Evolutionary conservation across 2,329 filamentous ascomycete genomes (phyloP), one percentile per base, ranked within the genome.

Genomic region (Botrytis porri): DNA sequence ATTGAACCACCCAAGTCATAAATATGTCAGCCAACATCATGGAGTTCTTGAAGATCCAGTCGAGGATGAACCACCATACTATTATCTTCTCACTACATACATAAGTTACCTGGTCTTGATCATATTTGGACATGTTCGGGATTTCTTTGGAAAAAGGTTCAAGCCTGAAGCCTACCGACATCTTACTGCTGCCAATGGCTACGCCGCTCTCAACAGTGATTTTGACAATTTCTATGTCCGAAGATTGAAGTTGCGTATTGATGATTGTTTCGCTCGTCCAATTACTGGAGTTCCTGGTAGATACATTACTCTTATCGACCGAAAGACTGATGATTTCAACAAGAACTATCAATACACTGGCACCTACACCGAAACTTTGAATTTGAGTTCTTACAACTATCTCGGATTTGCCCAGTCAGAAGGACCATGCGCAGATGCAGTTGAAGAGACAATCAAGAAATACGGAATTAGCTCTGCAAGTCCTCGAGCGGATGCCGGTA

Each of bases 331-430:
- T 80, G 94, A 99, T 81, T 94, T 93, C 86, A 99, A 99, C 84
- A 88, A 92, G 80, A 91, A 92, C 73, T 99, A 97, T 85, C 89
- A 93, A 81, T 90, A 94, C 82, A 95, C 93, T 2, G 96, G 96
- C 73, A 97, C 94, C 65, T 92, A 89, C 74, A 98, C 95, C 1
- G 94, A 99, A 83, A 98, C 96, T 0, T 86, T 99, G 79, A 99
- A 99, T 84, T 92, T 99, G 92, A 98, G 95, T 85, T 99, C 96
- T 1, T 99, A 99, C 88, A 99, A 99, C 84, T 99, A 99, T 81
- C 92, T 99, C 37, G 96, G 96, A 61, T 99, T 99, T 80, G 96
- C 96, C 69, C 96, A 99, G 82, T 98, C 96, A 0, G 95, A 98
- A 77, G 96, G 96, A 18, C 95, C 96, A 59, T 99, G 96, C 81